Evolutionary conservation across 1,284 basidiomycete species (phyloP), one percentile per base, ranked within the genome.

Genomic region (Volvariella volvacea): DNA sequence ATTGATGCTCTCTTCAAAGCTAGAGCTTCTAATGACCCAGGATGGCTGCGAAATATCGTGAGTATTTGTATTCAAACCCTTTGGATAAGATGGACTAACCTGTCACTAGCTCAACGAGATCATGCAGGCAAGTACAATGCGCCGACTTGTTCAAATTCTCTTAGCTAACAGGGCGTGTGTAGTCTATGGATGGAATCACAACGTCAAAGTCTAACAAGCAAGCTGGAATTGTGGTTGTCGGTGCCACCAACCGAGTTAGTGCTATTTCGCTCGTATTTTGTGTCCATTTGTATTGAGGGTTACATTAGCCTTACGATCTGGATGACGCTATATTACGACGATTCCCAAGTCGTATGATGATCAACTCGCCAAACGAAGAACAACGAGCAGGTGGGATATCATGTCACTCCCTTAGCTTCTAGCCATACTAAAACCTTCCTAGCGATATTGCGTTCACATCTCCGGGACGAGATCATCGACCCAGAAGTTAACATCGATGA

Each of bases 231-330:
- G 45, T 55, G 22, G 45, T 54, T 17, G 43, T 55, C 4, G 52
- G 50, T 8, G 53, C 53, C 6, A 53, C 52, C n/a, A 55, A 53
- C 42, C 40, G 53, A 37, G 53, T 53, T n/a, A 2, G 53, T 52
- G 16, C 17, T 4, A 16, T 8, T 12, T n/a, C 15, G 16, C 15
- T 21, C 15, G 14, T 45, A 9, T 14, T 16, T 19, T 33, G 33
- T 19, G 25, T 19, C 16, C 14, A 12, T 25, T 9, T 15, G n/a
- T 10, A 31, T 30, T 19, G 20, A 31, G 22, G 16, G 21, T 7
- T 39, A 42, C 37, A 14, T 17, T 28, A 54, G 52, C 52, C 50
- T 9, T 50, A 39, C 36, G 51, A 52, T 46, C 40, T 53, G 12
- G 52, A 53, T 39, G 42, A 44, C 14, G 52, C 52, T 15, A 44